These are phyloP conservation scores for Suillus decipiens DNA, from an alignment of 768 basidiomycete species.

Conservation along the genomic window DNA sequence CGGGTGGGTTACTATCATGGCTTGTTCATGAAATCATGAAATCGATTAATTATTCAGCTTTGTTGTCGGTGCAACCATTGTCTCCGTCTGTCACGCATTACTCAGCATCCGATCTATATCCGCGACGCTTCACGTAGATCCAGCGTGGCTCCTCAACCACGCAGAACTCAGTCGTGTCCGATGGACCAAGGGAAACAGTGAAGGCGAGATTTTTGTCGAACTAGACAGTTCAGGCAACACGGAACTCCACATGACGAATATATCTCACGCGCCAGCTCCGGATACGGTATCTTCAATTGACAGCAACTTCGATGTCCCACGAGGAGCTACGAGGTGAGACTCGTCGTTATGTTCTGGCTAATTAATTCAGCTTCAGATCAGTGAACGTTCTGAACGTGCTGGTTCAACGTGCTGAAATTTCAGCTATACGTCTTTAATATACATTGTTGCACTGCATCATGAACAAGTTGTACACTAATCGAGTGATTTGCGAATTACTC, in stretches of 20 bases:
- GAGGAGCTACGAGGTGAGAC: neutral
- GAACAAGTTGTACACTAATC: neutral
- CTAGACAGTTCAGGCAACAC: neutral
- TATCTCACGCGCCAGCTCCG: too few species aligned
- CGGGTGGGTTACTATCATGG: neutral
- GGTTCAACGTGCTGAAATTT: neutral
- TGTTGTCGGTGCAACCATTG: constrained; percentile 7
- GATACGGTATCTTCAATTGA: neutral
- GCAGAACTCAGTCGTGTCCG: constrained; percentile 43
- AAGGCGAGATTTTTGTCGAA: constrained; percentile 32
- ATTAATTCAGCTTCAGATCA: neutral
- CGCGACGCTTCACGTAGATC: constrained; percentile 37
- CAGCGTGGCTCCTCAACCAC: constrained; percentile 42
- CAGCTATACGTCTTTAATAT: neutral
- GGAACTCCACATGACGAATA: neutral
- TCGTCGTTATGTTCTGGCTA: neutral
- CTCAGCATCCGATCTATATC: constrained; percentile 42
- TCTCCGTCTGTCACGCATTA: constrained; percentile 37
- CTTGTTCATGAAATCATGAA: neutral
- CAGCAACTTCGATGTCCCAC: neutral
- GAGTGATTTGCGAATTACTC: neutral
- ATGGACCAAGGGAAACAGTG: constrained; percentile 35
- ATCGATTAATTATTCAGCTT: neutral
- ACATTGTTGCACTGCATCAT: neutral
- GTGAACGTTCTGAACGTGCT: neutral